Evolutionary conservation across 164 flowering plant genomes (phyloP), one percentile per base, ranked within the genome.

Genomic region (Taxillus chinensis): DNA sequence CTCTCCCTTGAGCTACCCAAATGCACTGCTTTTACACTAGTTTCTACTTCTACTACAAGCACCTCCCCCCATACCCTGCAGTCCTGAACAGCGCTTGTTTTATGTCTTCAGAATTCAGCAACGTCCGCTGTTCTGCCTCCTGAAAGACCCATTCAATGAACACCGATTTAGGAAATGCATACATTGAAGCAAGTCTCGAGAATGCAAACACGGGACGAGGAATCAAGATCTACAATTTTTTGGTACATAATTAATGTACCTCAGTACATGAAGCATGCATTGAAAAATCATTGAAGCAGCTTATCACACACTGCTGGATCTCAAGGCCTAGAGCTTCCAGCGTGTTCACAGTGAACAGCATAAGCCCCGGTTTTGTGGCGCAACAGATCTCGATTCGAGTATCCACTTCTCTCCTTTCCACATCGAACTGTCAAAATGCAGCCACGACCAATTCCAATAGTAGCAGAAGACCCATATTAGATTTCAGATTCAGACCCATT

Each of bases 231-330:
- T n/a, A 27, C 27, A 27, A 27, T 27, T 27, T 27, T 27, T 27
- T 27, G 27, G 27, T 27, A 27, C 27, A 27, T 48, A 48, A 11
- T 11, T 5, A 4, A 14, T 4, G 17, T 51, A 51, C 57, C 57
- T 54, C 57, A 3, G 57, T 17, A 54, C 57, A 54, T 17, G 57
- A 17, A 17, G 57, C 57, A 3, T 54, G 57, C 57, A 54, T 17
- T 54, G 57, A 54, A 8, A 54, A 54, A 27, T 54, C 57, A 54
- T 54, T 54, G 57, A 54, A 54, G 37, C 57, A 54, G 39, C 57
- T 54, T 54, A 54, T 54, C 7, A 54, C 57, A 27, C 39, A 54
- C 57, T 54, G 57, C 10, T 54, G 57, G 8, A 54, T 54, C 57
- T 54, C 57, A 27, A 54, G 57, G 39, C 57, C 57, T 54, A 54